Conservation (phyloP, 106 monocot genomes). For the Platanthera zijinensis region DNA sequence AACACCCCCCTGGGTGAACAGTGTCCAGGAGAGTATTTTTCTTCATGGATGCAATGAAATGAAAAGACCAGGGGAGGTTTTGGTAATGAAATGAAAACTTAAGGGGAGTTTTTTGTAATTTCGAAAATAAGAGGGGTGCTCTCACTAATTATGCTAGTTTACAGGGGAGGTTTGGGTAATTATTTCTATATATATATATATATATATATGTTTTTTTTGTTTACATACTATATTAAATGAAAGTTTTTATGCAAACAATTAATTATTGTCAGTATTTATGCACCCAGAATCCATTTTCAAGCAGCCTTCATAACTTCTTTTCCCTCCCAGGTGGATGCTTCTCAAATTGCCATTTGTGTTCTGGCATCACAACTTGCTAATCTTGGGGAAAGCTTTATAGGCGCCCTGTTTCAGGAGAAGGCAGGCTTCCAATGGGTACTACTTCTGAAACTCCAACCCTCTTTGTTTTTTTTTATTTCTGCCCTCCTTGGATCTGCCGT, state of each 20-base stretch:
- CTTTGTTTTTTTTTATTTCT: background rate
- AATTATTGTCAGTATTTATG: background rate
- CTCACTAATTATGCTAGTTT: no score
- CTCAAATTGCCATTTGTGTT: slow-evolving; percentile 52
- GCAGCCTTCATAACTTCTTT: background rate
- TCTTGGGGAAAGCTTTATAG: slow-evolving; percentile 65
- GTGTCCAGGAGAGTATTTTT: no score
- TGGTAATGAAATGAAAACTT: no score
- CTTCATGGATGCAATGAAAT: no score
- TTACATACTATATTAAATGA: background rate
- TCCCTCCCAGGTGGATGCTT: slow-evolving; percentile 33
- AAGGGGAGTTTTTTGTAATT: no score
- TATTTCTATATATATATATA: no score
- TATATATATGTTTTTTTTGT: background rate
- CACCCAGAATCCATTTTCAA: background rate
- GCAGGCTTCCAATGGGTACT: slow-evolving; percentile 72
- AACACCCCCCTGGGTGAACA: no score
- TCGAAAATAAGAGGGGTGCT: no score
- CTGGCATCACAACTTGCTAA: slow-evolving; percentile 80
- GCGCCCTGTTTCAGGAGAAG: slow-evolving; percentile 65
- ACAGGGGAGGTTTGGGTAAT: no score
- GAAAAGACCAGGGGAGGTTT: no score
- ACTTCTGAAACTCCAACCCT: background rate
- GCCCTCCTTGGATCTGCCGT: no score
- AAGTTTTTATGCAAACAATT: background rate